Conservation (phyloP, 768 basidiomycete species). For the Phlegmacium glaucopus region DNA sequence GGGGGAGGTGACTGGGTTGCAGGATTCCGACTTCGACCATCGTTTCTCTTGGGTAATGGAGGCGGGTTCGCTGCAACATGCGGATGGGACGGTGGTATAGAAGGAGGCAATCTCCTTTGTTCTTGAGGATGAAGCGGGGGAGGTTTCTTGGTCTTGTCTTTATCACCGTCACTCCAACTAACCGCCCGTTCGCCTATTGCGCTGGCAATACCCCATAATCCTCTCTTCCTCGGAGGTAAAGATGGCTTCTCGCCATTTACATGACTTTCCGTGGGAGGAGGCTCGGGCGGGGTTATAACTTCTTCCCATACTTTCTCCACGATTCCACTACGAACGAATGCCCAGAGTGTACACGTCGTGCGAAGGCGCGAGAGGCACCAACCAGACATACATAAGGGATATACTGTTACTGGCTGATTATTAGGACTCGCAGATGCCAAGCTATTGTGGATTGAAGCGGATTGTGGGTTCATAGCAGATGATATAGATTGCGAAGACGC, state of each 20-base stretch:
- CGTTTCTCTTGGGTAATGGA: constrained; percentile 49
- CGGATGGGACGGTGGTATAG: constrained; percentile 30
- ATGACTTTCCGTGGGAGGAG: constrained; percentile 24
- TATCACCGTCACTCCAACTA: constrained; percentile 47
- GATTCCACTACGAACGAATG: constrained; percentile 77
- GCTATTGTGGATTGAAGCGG: constrained; percentile 12
- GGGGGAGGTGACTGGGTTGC: constrained; percentile 6
- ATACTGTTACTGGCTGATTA: constrained; percentile 42
- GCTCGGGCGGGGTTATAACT: constrained; percentile 34
- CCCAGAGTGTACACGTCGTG: constrained; percentile 88
- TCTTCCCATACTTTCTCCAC: constrained; percentile 89
- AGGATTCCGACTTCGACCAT: constrained; percentile 26
- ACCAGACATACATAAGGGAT: constrained; percentile 80
- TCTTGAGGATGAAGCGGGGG: constrained; percentile 1
- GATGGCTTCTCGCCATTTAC: constrained; percentile 46
- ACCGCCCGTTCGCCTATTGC: constrained; percentile 56
- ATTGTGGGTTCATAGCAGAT: constrained; percentile 13
- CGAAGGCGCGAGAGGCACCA: constrained; percentile 85
- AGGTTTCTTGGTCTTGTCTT: constrained; percentile 29
- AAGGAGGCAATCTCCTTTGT: constrained; percentile 24
- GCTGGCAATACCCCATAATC: constrained; percentile 68
- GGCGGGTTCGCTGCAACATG: constrained; percentile 44
- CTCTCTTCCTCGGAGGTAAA: constrained; percentile 58
- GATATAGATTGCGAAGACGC: constrained; percentile 23
- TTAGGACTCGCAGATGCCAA: constrained; percentile 18